Base-by-base conservation (phyloP, 768 basidiomycete genomes). In the Kondoa malvinella region DNA sequence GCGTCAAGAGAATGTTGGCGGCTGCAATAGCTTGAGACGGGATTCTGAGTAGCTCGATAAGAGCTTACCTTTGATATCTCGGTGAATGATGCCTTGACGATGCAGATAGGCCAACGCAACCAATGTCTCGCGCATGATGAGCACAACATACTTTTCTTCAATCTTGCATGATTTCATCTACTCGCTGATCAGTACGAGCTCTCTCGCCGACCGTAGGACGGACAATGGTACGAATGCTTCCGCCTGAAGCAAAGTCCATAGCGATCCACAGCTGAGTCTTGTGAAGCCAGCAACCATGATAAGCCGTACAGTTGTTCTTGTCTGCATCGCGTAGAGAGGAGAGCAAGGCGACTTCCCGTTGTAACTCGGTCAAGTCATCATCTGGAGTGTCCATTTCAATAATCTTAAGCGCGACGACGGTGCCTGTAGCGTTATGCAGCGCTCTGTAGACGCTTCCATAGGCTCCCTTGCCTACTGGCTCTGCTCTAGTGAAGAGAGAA, bases 251-350 rank as follows among this genome's bases (percentile, higher is more conserved):
- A 73, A 86, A 86, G 76, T 99, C 95, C 95, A 99, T 99, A 40
- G 87, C 89, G 72, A 99, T 97, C 92, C 95, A 99, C 12, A 99
- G 90, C 62, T 89, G 87, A 31, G 91, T 88, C 0, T 92, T 92
- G 75, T 94, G 88, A 75, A 95, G 82, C 78, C 88, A 86, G 78
- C 91, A 95, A n/a, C 91, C 94, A 77, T 86, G 95, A 80, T 99
- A 99, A 74, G 89, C 84, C 27, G 89, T 96, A 74, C 95, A 84
- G 68, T 82, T 81, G 75, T 92, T 92, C 31, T 88, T 86, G 0
- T 88, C 88, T 68, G 90, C 89, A 59, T 79, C 77, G 26, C 89
- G 82, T 33, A 97, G 83, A 75, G 94, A 91, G 58, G 87, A 86
- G 25, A 97, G 81, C 64, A 99, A 83, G 12, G 90, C 85, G 32